phyloP scores from a whole-genome alignment of 306 rosid genomes.

The Lathyrus tuberosus region DNA sequence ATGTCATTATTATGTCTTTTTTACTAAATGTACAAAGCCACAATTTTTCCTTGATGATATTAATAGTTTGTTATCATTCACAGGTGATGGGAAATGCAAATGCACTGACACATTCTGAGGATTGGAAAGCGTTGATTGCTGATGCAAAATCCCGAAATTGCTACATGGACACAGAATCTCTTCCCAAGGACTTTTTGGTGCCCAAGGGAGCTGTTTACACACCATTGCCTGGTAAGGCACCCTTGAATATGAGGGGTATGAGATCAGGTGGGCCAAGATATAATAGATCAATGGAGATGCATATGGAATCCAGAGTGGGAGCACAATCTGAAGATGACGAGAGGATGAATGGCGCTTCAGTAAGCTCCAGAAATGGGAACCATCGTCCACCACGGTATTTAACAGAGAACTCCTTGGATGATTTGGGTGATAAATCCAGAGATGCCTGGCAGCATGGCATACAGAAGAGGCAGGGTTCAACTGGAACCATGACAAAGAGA shows the following conservation, averaged over 20 bases:
- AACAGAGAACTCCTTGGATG: conserved; percentile 70
- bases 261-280: conserved; percentile 78
- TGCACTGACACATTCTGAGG: conserved; percentile 83
- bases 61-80: conserved; percentile 35
- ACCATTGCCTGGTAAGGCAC: conserved; percentile 65
- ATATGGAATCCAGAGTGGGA: conserved; percentile 72
- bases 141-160: conserved; percentile 87
- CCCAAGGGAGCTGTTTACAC: conserved; percentile 59
- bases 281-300: conserved; percentile 76
- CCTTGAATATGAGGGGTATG: conserved; percentile 68
- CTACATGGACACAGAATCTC: conserved; percentile 85
- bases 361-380: conserved; percentile 66
- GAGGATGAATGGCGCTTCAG: conserved; percentile 46
- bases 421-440: conserved; percentile 67
- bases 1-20: background rate
- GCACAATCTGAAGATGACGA: conserved; percentile 87
- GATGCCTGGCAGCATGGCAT: conserved; percentile 80
- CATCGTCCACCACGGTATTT: conserved; percentile 59
- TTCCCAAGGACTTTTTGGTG: conserved; percentile 82
- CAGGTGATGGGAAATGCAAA: conserved; percentile 97
- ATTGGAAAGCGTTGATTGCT: conserved; percentile 84
- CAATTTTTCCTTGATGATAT: conserved; percentile 26
- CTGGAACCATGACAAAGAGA: conserved; percentile 74
- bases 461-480: conserved; percentile 70
- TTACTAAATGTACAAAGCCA: background rate